Evolutionary conservation across 1,139 yeast species (phyloP).

Genomic region (Geotrichum aggregatum): DNA sequence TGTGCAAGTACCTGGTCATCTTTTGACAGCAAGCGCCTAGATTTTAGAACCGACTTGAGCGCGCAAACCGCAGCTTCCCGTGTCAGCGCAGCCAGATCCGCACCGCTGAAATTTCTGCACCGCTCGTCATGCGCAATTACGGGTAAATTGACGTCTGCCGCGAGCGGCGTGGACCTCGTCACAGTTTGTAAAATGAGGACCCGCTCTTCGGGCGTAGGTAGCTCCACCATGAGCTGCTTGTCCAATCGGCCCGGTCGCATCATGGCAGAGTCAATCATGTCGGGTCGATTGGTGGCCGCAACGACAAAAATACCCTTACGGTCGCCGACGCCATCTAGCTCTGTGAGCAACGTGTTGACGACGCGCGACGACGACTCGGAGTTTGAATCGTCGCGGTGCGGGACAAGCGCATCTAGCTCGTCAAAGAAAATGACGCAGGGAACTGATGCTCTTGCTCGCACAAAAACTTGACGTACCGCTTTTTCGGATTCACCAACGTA

Average conservation of each 20-base stretch:
- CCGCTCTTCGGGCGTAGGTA: constrained; percentile 76
- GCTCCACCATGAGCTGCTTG: constrained; percentile 84
- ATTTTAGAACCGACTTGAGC: constrained; percentile 49
- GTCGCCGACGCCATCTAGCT: constrained; percentile 89
- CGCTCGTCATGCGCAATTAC: constrained; percentile 68
- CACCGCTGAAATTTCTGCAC: constrained; percentile 90
- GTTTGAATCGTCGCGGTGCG: constrained; percentile 77
- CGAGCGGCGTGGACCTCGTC: constrained; percentile 70
- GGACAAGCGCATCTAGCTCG: constrained; percentile 93
- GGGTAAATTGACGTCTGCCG: constrained; percentile 55
- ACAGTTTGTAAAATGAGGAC: constrained; percentile 76
- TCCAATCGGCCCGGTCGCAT: constrained; percentile 94
- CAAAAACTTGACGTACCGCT: constrained; percentile 91
- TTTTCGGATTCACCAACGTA: constrained; percentile 96
- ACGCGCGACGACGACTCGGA: constrained; percentile 92
- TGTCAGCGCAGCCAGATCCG: constrained; percentile 86
- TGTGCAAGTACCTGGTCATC: constrained; percentile 23
- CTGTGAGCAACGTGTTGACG: constrained; percentile 89
- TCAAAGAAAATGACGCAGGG: constrained; percentile 96
- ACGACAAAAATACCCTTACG: constrained; percentile 89
- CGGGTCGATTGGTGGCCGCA: constrained; percentile 97
- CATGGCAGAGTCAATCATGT: constrained; percentile 98
- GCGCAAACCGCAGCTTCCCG: constrained; percentile 92
- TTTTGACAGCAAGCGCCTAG: constrained; percentile 31
- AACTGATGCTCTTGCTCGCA: constrained; percentile 87